Evolutionary conservation across 345 rosid genomes (phyloP).

Genomic region (Syzygium jambos): DNA sequence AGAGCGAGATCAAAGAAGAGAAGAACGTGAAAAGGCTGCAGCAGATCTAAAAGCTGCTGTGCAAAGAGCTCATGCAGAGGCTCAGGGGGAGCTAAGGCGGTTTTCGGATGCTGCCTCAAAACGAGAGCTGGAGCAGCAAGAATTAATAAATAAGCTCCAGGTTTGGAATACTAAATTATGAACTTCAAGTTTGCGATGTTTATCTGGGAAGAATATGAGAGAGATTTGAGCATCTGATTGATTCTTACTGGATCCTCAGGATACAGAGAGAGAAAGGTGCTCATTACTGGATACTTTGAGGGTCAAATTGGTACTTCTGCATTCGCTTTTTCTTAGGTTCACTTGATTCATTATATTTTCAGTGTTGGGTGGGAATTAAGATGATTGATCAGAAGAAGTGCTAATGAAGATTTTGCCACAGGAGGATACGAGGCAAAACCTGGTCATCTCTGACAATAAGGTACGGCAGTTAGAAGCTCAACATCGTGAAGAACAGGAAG

Average conservation of each 20-base stretch:
- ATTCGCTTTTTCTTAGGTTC: neutral
- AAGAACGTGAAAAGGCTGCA: slow-evolving; percentile 68
- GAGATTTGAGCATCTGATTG: neutral
- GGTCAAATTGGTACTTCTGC: slow-evolving; percentile 61
- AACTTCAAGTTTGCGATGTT: neutral
- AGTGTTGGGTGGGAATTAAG: neutral
- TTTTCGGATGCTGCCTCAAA: slow-evolving; percentile 48
- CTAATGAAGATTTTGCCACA: slow-evolving; percentile 13
- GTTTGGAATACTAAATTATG: slow-evolving; percentile 20
- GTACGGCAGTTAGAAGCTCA: slow-evolving; percentile 88
- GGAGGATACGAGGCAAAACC: slow-evolving; percentile 88
- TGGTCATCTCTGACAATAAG: slow-evolving; percentile 78
- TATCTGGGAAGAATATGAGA: neutral
- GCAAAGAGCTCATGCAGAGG: slow-evolving; percentile 69
- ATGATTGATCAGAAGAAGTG: neutral
- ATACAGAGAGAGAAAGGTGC: slow-evolving; percentile 70
- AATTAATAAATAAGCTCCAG: slow-evolving; percentile 80
- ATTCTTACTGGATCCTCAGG: slow-evolving; percentile 34
- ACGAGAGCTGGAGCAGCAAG: slow-evolving; percentile 70
- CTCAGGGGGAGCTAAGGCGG: slow-evolving; percentile 65
- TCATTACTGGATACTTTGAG: slow-evolving; percentile 62
- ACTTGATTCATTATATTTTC: neutral
- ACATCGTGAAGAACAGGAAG: slow-evolving; percentile 59
- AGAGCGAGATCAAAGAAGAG: slow-evolving; percentile 76
- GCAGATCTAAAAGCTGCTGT: slow-evolving; percentile 68